Evolutionary conservation across 768 basidiomycete species (phyloP).

Genomic region (Agaricus subrufescens): DNA sequence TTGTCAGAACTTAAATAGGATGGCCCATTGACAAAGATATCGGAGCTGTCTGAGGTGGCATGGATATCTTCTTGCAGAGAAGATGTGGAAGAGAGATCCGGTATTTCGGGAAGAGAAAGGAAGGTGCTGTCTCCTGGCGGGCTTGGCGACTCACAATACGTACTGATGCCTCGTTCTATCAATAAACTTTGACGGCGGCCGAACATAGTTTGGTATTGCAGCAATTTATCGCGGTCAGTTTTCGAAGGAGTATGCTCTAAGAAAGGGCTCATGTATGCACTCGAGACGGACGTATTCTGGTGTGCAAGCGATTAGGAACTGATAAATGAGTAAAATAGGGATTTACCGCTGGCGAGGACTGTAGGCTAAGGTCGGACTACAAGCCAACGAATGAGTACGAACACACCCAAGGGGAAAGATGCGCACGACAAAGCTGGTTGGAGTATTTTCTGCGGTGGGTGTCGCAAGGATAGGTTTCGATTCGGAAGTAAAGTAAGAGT

Average conservation of each 20-base stretch:
- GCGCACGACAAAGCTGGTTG: neutral
- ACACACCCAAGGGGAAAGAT: neutral
- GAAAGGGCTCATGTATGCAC: constrained; percentile 4
- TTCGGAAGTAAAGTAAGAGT: neutral
- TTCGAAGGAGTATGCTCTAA: neutral
- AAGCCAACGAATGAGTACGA: neutral
- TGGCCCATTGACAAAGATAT: neutral
- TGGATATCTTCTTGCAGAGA: neutral
- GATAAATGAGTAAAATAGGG: neutral
- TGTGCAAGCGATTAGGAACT: neutral
- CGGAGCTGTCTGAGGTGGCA: neutral
- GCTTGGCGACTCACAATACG: neutral
- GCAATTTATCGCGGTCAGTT: neutral
- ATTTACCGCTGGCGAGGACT: constrained; percentile 4
- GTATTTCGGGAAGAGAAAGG: constrained; percentile 7
- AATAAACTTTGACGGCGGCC: neutral
- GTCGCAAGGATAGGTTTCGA: neutral
- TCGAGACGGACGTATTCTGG: constrained; percentile 8
- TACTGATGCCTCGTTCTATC: neutral
- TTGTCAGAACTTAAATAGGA: neutral
- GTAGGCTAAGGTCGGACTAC: constrained; percentile 4
- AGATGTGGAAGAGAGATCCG: constrained; percentile 5
- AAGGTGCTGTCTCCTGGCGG: neutral
- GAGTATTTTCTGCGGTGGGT: neutral
- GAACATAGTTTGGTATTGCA: neutral